Base-by-base conservation (phyloP, 108 stramenopile species). In the Conticribra guillardii region DNA sequence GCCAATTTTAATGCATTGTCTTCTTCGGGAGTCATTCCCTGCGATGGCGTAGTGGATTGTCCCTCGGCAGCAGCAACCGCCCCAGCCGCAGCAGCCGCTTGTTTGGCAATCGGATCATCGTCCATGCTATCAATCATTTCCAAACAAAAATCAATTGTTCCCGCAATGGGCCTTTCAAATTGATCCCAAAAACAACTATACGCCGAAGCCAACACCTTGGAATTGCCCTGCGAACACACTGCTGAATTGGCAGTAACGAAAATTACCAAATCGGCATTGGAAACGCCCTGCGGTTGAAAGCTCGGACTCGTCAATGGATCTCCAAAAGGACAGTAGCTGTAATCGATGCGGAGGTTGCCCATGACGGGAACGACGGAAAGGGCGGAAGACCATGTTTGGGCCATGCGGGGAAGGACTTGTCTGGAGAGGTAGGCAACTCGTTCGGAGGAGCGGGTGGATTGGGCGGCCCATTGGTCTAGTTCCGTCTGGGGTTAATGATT, bases 81-180 rank as follows among this genome's bases (percentile, higher is more conserved):
- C 49, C 16, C 4, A 11, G n/a, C 33, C 17, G 29, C 11, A 5
- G 11, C 8, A 41, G 8, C 37, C 5, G 37, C 37, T 41, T 41
- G 37, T 9, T 41, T 53, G 18, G 14, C 15, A 60, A 34, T 18
- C 29, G 21, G 33, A 23, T 18, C 4, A 23, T 30, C 26, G 26
- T 44, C 19, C 9, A 48, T 17, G 16, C 8, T 16, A n/a, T 52
- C 16, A 2, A 61, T 19, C 23, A 62, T 32, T 17, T 70, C 26
- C 54, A 72, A 51, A 61, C 71, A 79, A 44, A 71, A 64, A 61
- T 79, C 71, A 7, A 71, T 64, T 19, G 67, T 60, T 45, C 78
- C 78, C 21, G 65, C 58, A 3, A 67, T 56, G 0, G 78, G 78
- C 22, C 78, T 53, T 48, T 79, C 78, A 30, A 33, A 32, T 52